Conservation (phyloP, 2,329 filamentous ascomycete species). For the Aspergillus sp. region DNA sequence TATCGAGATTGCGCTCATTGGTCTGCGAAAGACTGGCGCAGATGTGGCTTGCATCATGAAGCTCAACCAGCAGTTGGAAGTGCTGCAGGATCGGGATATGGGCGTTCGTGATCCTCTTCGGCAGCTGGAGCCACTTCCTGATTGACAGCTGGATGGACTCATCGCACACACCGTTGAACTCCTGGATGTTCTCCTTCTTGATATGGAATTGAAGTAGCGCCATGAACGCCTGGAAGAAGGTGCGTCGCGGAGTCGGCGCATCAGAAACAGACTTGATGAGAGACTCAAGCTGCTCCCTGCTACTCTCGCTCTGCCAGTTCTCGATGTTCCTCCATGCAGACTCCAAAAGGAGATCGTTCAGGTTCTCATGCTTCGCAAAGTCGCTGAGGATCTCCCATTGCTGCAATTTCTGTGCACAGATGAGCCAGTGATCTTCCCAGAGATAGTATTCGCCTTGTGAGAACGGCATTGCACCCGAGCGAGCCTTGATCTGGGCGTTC, state of each 20-base stretch:
- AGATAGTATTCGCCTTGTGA: conserved; percentile 97
- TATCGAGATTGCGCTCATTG: conserved; percentile 80
- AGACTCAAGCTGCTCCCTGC: conserved; percentile 84
- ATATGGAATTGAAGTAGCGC: conserved; percentile 90
- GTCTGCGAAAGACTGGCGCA: conserved; percentile 87
- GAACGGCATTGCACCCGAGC: conserved; percentile 93
- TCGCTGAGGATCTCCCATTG: conserved; percentile 98
- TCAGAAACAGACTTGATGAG: conserved; percentile 98
- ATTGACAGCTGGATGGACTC: conserved; percentile 97
- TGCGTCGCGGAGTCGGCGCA: conserved; percentile 86
- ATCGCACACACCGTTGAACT: conserved; percentile 89
- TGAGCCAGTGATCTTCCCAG: conserved; percentile 99
- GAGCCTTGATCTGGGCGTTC: conserved; percentile 92
- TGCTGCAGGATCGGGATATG: conserved; percentile 94
- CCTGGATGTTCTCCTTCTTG: conserved; percentile 74
- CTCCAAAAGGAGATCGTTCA: conserved; percentile 93
- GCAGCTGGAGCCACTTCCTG: conserved; percentile 98
- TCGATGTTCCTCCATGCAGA: conserved; percentile 95
- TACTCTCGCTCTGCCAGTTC: conserved; percentile 84
- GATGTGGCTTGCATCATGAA: conserved; percentile 97
- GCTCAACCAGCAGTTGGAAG: conserved; percentile 95
- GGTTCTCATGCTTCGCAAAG: conserved; percentile 97
- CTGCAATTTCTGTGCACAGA: conserved; percentile 96
- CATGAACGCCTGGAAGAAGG: conserved; percentile 99
- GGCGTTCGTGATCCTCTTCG: conserved; percentile 86